phyloP scores from a whole-genome alignment of 345 rosid genomes.

The Sonneratia alba region DNA sequence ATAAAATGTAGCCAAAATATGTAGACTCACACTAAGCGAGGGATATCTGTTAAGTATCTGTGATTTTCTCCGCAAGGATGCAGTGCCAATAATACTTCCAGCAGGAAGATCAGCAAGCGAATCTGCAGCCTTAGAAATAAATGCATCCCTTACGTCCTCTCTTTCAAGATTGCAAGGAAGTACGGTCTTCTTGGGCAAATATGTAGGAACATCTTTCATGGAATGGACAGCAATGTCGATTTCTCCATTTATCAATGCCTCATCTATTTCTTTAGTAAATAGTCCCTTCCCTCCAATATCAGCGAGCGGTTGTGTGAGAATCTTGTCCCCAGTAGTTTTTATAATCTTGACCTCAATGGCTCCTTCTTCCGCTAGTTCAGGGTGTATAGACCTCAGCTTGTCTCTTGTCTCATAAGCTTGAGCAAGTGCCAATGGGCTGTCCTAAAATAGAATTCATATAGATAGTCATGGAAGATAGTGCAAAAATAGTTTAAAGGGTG shows the following conservation, averaged over 20 bases:
- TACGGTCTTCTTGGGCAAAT: conserved; percentile 70
- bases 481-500: background rate
- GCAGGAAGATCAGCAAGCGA: conserved; percentile 74
- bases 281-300: conserved; percentile 98
- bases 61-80: conserved; percentile 93
- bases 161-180: conserved; percentile 86
- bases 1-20: background rate
- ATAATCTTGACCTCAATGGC: conserved; percentile 84
- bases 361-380: conserved; percentile 77
- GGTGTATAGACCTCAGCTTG: conserved; percentile 64
- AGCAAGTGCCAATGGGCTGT: conserved; percentile 95
- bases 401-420: conserved; percentile 91
- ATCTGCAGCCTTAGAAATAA: conserved; percentile 52
- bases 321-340: conserved; percentile 95
- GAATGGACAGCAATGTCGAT: conserved; percentile 98
- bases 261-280: conserved; percentile 93
- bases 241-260: conserved; percentile 71
- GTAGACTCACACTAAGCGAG: conserved; percentile 45
- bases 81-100: conserved; percentile 88
- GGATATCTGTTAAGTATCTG: conserved; percentile 91
- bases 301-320: conserved; percentile 83
- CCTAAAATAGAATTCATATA: conserved; percentile 28
- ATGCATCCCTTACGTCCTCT: conserved; percentile 96
- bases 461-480: background rate
- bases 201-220: conserved; percentile 98